These are phyloP conservation scores for Rhizophora mangle DNA, from an alignment of 345 rosid genomes.

Conservation along the genomic window DNA sequence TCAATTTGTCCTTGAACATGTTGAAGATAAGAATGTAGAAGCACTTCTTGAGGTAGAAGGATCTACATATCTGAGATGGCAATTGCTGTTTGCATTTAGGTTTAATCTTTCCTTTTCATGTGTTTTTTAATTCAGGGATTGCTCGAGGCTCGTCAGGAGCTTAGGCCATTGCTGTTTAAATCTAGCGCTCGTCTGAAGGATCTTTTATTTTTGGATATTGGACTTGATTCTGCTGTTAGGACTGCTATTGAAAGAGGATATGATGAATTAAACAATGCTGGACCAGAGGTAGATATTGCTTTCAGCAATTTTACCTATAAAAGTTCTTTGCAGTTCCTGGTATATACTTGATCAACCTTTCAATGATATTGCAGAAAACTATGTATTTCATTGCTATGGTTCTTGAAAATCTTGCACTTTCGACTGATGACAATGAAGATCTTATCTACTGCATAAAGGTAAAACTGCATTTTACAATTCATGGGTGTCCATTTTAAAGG, in stretches of 20 bases:
- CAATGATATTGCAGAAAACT: conserved; percentile 60
- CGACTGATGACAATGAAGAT: conserved; percentile 93
- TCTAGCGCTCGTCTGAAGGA: conserved; percentile 83
- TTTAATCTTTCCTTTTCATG: conserved; percentile 1
- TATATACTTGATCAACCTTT: not conserved
- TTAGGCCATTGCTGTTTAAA: conserved; percentile 65
- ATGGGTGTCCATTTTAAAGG: not conserved
- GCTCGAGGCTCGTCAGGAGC: conserved; percentile 98
- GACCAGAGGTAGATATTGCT: conserved; percentile 66
- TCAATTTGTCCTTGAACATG: conserved; percentile 65
- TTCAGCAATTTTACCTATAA: not conserved
- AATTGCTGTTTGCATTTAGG: conserved; percentile 9
- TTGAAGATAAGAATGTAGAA: conserved; percentile 88
- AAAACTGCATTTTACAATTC: conserved; percentile 1
- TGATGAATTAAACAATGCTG: conserved; percentile 69
- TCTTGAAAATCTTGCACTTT: conserved; percentile 89
- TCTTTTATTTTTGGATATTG: conserved; percentile 82
- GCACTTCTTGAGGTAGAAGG: conserved; percentile 75
- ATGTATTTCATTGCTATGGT: conserved; percentile 73
- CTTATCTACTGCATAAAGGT: conserved; percentile 92
- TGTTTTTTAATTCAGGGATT: conserved; percentile 56
- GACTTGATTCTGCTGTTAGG: conserved; percentile 93
- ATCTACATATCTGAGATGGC: not conserved
- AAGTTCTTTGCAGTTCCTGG: not conserved
- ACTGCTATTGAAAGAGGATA: conserved; percentile 96